Evolutionary conservation across 148 eudicot genomes (phyloP).

Genomic region (Vaccinium corymbosum): DNA sequence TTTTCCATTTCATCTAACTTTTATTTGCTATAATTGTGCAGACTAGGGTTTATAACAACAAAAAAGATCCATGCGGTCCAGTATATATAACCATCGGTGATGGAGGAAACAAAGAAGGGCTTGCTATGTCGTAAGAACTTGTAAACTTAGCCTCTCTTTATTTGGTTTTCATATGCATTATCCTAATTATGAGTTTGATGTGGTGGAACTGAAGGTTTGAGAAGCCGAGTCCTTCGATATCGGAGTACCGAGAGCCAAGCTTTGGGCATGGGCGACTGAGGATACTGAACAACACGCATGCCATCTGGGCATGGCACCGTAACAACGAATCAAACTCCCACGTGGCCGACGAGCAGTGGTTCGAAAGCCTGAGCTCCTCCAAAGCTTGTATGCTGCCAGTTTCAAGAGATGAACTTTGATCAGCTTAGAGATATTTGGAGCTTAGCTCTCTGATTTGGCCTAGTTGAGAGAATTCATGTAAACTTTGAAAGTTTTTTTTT

Average conservation of each 20-base stretch:
- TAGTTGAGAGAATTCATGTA: neutral
- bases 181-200: neutral
- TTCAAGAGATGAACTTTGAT: constrained; percentile 23
- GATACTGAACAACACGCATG: constrained; percentile 55
- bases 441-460: neutral
- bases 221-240: constrained; percentile 49
- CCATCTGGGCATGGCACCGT: constrained; percentile 81
- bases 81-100: constrained; percentile 80
- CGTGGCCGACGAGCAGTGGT: constrained; percentile 52
- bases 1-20: neutral
- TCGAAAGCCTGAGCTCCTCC: constrained; percentile 45
- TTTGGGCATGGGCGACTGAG: constrained; percentile 85
- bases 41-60: constrained; percentile 64
- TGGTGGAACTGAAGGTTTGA: constrained; percentile 43
- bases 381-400: constrained; percentile 25
- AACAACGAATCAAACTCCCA: constrained; percentile 49
- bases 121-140: constrained; percentile 54
- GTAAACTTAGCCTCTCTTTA: constrained; percentile 19
- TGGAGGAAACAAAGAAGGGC: constrained; percentile 84
- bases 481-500: no score
- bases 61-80: constrained; percentile 70
- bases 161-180: neutral
- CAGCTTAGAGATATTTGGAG: neutral
- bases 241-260: constrained; percentile 65
- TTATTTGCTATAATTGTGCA: constrained; percentile 7